phyloP scores from a whole-genome alignment of 1,284 basidiomycete genomes.

The Marasmius sp. region DNA sequence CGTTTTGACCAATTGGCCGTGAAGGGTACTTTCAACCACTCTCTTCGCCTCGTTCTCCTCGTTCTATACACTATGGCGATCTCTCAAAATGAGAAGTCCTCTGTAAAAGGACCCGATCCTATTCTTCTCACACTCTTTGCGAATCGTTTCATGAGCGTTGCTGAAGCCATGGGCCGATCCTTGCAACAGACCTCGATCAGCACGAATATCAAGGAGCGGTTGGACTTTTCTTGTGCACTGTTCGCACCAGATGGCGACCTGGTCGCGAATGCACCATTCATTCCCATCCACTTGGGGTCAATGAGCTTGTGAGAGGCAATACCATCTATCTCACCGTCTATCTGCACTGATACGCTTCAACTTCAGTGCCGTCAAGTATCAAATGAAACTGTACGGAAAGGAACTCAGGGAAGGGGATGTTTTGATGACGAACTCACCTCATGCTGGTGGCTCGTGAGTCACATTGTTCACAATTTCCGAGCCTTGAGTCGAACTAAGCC shows the following conservation, averaged over 20 bases:
- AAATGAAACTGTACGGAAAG: conserved; percentile 75
- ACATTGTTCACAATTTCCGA: neutral
- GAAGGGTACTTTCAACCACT: too few species aligned
- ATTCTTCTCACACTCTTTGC: conserved; percentile 88
- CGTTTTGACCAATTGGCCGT: too few species aligned
- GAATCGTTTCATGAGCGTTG: conserved; percentile 90
- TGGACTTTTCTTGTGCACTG: conserved; percentile 89
- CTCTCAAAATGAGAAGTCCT: neutral
- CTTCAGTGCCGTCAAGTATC: conserved; percentile 82
- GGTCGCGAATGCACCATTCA: conserved; percentile 89
- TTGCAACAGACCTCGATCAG: conserved; percentile 89
- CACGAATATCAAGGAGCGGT: conserved; percentile 88
- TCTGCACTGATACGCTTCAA: conserved; percentile 11
- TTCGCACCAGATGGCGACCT: conserved; percentile 90
- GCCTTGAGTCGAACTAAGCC: neutral
- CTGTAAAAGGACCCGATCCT: conserved; percentile 64
- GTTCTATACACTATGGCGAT: neutral
- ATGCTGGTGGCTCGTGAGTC: conserved; percentile 81
- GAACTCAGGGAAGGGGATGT: conserved; percentile 84
- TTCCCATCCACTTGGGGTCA: conserved; percentile 60
- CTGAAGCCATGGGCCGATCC: conserved; percentile 90
- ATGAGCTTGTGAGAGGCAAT: conserved; percentile 74
- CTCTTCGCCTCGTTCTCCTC: too few species aligned
- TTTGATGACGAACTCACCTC: conserved; percentile 87
- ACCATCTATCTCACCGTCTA: neutral